Conservation (phyloP, 371 early-diverging fungal species). For the Dipsacomyces acuminosporus region DNA sequence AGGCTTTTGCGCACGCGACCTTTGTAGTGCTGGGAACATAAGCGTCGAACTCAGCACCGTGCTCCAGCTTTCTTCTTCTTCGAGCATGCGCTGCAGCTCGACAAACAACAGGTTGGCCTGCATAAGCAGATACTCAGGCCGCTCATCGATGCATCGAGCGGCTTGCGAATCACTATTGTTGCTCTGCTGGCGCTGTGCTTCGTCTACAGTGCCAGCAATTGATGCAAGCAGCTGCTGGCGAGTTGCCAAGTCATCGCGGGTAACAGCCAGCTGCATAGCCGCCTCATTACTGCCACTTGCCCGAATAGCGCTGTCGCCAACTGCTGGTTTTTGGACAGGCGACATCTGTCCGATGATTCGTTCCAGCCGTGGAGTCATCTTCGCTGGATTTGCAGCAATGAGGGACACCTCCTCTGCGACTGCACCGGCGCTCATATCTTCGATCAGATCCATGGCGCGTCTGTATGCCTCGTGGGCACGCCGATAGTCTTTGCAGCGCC, state of each 20-base stretch:
- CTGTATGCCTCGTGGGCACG: conserved; percentile 14
- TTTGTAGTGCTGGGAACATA: conserved; percentile 21
- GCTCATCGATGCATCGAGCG: conserved; percentile 22
- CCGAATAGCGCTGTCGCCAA: no score
- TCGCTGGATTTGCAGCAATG: background rate
- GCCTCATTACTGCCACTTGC: background rate
- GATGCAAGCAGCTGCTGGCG: conserved; percentile 10
- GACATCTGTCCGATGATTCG: conserved; percentile 9
- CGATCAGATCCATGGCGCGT: conserved; percentile 9
- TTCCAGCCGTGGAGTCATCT: conserved; percentile 13
- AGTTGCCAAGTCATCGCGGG: conserved; percentile 17
- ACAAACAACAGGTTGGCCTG: conserved; percentile 18
- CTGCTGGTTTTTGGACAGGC: background rate
- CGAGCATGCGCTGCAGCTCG: conserved; percentile 16
- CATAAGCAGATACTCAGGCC: conserved; percentile 24
- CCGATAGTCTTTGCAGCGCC: conserved; percentile 8
- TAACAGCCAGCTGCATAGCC: conserved; percentile 1
- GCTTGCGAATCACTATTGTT: background rate
- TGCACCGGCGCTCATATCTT: background rate
- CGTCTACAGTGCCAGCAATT: background rate
- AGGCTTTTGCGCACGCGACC: conserved; percentile 13
- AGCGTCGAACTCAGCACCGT: conserved; percentile 21
- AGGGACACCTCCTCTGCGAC: background rate
- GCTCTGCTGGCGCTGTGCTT: background rate
- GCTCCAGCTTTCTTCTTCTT: conserved; percentile 4